Conservation (phyloP, 257 asterid genomes). For the Gentiana straminea region DNA sequence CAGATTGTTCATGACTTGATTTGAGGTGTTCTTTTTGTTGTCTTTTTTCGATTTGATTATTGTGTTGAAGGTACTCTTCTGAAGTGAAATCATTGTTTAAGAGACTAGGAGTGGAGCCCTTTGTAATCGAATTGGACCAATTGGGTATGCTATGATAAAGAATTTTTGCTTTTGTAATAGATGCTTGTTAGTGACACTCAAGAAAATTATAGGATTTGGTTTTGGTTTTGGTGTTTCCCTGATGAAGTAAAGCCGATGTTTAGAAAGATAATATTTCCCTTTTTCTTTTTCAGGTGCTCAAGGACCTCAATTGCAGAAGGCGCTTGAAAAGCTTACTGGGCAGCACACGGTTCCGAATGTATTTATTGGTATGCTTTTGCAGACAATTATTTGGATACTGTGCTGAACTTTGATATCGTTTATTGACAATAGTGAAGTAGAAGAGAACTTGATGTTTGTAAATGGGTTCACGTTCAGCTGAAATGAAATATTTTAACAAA, state of each 20-base stretch:
- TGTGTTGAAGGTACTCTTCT: constrained; percentile 46
- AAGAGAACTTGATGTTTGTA: no score
- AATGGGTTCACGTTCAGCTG: no score
- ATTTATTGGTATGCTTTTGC: constrained; percentile 54
- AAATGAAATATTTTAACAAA: no score
- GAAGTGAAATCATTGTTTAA: constrained; percentile 81
- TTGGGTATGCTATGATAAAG: constrained; percentile 36
- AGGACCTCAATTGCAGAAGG: constrained; percentile 72
- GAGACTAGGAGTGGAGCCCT: constrained; percentile 69
- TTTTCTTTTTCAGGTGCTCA: constrained; percentile 52
- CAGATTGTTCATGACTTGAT: background rate
- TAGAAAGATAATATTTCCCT: no score
- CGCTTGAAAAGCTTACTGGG: constrained; percentile 72
- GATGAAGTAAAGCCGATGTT: no score
- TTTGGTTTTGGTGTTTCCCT: background rate
- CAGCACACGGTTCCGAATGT: constrained; percentile 94
- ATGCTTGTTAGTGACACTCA: no score
- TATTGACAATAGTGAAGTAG: background rate
- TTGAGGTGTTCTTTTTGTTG: background rate
- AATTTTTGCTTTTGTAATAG: no score
- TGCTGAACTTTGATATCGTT: background rate
- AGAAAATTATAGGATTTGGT: background rate
- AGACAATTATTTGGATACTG: background rate
- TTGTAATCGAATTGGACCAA: constrained; percentile 75
- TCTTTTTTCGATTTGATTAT: constrained; percentile 1